These are phyloP conservation scores for Cercospora brassicicola DNA, from an alignment of 2,329 filamentous ascomycete species.

Conservation along the genomic window DNA sequence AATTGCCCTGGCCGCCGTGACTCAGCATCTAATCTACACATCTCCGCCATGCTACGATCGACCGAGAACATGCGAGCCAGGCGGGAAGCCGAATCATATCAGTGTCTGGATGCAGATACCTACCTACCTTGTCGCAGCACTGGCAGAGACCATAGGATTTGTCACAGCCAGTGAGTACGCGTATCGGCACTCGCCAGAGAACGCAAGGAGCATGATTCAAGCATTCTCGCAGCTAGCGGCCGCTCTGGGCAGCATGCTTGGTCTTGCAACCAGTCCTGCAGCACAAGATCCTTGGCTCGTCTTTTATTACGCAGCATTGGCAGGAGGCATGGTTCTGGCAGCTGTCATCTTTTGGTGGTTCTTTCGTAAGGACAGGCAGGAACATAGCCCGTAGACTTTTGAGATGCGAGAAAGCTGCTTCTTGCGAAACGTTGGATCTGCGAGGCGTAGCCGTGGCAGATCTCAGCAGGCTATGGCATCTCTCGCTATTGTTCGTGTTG, in stretches of 20 bases:
- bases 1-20: conserved; percentile 11
- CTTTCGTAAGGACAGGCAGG: neutral
- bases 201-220: conserved; percentile 45
- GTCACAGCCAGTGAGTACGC: conserved; percentile 48
- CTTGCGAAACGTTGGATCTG: neutral
- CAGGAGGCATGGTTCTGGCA: conserved; percentile 12
- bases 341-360: conserved; percentile 14
- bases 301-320: conserved; percentile 14
- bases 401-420: neutral
- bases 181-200: conserved; percentile 46
- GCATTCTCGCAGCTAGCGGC: conserved; percentile 39
- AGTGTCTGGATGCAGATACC: conserved; percentile 47
- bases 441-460: neutral
- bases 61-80: conserved; percentile 41
- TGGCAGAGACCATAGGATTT: conserved; percentile 47
- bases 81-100: conserved; percentile 36
- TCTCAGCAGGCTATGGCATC: neutral
- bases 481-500: too few species aligned
- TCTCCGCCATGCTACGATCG: conserved; percentile 35
- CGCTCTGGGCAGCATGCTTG: conserved; percentile 37
- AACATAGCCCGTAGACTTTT: neutral
- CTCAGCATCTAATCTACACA: conserved; percentile 39
- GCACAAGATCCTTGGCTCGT: conserved; percentile 20
- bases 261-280: conserved; percentile 38
- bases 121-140: conserved; percentile 43